These are phyloP conservation scores for Corymbia calophylla DNA, from an alignment of 441 rosid genomes.

Conservation along the genomic window DNA sequence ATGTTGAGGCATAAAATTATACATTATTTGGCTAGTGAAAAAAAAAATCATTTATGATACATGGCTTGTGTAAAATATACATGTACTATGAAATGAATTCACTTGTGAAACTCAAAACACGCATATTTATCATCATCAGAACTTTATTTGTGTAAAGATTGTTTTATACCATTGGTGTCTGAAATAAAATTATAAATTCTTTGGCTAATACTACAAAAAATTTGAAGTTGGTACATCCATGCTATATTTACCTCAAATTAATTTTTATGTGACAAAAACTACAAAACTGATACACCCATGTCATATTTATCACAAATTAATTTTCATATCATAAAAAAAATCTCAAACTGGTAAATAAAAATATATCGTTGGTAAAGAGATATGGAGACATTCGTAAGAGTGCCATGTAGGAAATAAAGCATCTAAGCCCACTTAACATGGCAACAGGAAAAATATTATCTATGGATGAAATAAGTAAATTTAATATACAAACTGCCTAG, in stretches of 20 bases:
- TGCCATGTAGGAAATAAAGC: too few relatives aligned
- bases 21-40: neutral
- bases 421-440: too few relatives aligned
- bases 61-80: neutral
- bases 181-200: too few relatives aligned
- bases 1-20: neutral
- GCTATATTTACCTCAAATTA: neutral
- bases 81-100: neutral
- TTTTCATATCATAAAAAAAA: too few relatives aligned
- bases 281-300: too few relatives aligned
- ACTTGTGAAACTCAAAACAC: neutral
- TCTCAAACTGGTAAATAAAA: too few relatives aligned
- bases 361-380: too few relatives aligned
- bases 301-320: too few relatives aligned
- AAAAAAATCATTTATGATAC: neutral
- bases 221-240: rapidly evolving
- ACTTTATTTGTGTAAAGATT: neutral
- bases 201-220: neutral
- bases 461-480: too few relatives aligned
- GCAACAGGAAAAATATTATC: too few relatives aligned
- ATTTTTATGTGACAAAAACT: neutral
- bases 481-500: too few relatives aligned
- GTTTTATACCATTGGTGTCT: neutral
- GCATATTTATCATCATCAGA: neutral
- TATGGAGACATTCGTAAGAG: too few relatives aligned